Conservation (phyloP, 768 basidiomycete genomes). For the Tricholoma hemisulphureum region DNA sequence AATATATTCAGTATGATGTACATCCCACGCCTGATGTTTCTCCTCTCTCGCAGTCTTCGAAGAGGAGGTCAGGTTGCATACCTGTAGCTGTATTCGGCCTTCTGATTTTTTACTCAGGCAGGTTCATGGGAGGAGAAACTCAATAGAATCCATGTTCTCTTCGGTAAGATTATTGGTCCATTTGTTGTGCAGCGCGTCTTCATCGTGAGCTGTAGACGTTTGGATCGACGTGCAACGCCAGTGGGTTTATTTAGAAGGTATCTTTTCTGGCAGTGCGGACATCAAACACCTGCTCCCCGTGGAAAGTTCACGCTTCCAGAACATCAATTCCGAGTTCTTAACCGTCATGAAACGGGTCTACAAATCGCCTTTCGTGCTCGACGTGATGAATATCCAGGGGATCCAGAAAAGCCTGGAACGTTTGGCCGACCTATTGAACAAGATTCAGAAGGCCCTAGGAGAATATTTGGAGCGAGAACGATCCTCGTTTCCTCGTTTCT, state of each 20-base stretch:
- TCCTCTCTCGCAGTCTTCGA: slow-evolving; percentile 65
- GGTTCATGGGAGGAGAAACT: slow-evolving; percentile 96
- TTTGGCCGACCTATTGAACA: slow-evolving; percentile 90
- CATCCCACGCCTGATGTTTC: background rate
- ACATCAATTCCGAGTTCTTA: slow-evolving; percentile 97
- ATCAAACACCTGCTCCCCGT: slow-evolving; percentile 98
- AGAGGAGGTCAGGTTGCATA: slow-evolving; percentile 61
- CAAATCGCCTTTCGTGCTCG: slow-evolving; percentile 96
- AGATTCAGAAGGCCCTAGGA: slow-evolving; percentile 98
- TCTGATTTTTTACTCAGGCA: slow-evolving; percentile 44
- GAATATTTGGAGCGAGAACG: slow-evolving; percentile 98
- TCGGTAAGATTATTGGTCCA: slow-evolving; percentile 53
- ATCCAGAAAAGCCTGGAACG: slow-evolving; percentile 98
- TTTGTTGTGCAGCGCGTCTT: slow-evolving; percentile 7
- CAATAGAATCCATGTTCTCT: slow-evolving; percentile 93
- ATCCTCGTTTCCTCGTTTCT: slow-evolving; percentile 97
- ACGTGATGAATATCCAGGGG: slow-evolving; percentile 93
- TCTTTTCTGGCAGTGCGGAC: slow-evolving; percentile 99
- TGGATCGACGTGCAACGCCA: slow-evolving; percentile 99
- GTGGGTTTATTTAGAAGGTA: slow-evolving; percentile 99
- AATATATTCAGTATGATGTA: slow-evolving; percentile 9
- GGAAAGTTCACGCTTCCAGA: slow-evolving; percentile 96
- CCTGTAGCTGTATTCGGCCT: background rate
- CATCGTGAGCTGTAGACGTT: slow-evolving; percentile 55
- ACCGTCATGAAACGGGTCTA: slow-evolving; percentile 99